phyloP scores from a whole-genome alignment of 768 basidiomycete genomes.

The Rhodosporidiobolus sp. region DNA sequence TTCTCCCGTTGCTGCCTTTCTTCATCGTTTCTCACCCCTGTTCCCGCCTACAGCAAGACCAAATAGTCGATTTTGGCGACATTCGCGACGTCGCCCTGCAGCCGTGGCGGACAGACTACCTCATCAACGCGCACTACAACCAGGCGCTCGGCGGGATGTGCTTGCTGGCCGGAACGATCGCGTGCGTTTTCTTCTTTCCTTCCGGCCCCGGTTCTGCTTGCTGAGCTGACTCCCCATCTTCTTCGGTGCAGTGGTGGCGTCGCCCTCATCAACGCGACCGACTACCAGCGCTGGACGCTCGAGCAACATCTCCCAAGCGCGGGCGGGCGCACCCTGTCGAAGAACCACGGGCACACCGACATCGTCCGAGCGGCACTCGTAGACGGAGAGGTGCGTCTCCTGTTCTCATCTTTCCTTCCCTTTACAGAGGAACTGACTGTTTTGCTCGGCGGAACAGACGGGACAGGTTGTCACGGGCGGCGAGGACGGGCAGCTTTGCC shows the following conservation, averaged over 20 bases:
- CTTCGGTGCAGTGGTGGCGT: conserved; percentile 34
- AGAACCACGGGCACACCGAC: conserved; percentile 39
- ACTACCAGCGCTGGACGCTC: conserved; percentile 35
- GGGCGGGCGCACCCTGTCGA: conserved; percentile 22
- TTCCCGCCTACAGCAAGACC: conserved; percentile 21
- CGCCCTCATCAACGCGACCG: conserved; percentile 33
- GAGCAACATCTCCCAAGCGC: conserved; percentile 37
- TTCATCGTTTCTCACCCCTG: neutral
- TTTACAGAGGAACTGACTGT: neutral
- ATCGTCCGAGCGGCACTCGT: conserved; percentile 40
- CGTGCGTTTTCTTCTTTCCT: conserved; percentile 11
- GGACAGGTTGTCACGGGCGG: conserved; percentile 39
- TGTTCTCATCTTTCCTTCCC: neutral
- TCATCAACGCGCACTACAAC: conserved; percentile 39
- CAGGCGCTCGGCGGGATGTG: conserved; percentile 31
- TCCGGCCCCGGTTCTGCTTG: no score
- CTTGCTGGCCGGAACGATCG: conserved; percentile 36
- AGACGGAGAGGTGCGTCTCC: conserved; percentile 18
- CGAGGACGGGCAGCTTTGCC: conserved; percentile 42
- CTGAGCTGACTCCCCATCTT: no score
- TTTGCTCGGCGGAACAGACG: conserved; percentile 3
- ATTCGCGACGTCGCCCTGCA: conserved; percentile 40
- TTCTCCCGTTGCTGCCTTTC: neutral
- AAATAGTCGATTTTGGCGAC: conserved; percentile 41
- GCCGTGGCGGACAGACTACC: conserved; percentile 42